Conservation (phyloP, 163 green algal genomes). For the Chlamydomonas reinhardtii region DNA sequence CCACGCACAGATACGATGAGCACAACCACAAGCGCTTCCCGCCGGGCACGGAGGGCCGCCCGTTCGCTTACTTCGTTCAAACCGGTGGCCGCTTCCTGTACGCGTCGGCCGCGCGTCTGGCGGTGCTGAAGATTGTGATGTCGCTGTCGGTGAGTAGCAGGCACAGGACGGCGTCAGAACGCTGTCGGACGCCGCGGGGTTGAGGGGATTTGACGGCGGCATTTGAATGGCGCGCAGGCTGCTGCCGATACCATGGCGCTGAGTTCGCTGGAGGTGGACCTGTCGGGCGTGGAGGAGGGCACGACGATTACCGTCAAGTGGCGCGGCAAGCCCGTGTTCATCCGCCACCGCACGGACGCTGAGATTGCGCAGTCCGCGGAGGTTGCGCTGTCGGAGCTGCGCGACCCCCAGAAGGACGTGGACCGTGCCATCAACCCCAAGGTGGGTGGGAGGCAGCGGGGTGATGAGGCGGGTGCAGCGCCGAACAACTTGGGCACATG, state of each 20-base stretch:
- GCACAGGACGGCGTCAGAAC: neutral
- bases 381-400: conserved; percentile 85
- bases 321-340: conserved; percentile 99
- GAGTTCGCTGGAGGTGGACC: conserved; percentile 97
- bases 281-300: conserved; percentile 89
- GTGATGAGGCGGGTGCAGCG: no score
- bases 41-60: conserved; percentile 84
- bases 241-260: conserved; percentile 96
- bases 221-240: conserved; percentile 54
- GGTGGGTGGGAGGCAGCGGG: conserved; percentile 54
- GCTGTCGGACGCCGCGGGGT: no score
- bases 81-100: conserved; percentile 98
- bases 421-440: conserved; percentile 90
- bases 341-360: conserved; percentile 89
- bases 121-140: conserved; percentile 97
- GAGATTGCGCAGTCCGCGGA: conserved; percentile 88
- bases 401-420: conserved; percentile 92
- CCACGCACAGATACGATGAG: conserved; percentile 88
- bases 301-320: conserved; percentile 98
- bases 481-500: no score
- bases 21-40: conserved; percentile 87
- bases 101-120: conserved; percentile 93
- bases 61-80: conserved; percentile 98
- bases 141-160: conserved; percentile 90
- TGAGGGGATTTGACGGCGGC: no score